A percentile compares a stretch with the other conserved stretches of the same genome.
phyloP scores from a whole-genome alignment of 352 stramenopile species.

The Pythium brassicae region DNA sequence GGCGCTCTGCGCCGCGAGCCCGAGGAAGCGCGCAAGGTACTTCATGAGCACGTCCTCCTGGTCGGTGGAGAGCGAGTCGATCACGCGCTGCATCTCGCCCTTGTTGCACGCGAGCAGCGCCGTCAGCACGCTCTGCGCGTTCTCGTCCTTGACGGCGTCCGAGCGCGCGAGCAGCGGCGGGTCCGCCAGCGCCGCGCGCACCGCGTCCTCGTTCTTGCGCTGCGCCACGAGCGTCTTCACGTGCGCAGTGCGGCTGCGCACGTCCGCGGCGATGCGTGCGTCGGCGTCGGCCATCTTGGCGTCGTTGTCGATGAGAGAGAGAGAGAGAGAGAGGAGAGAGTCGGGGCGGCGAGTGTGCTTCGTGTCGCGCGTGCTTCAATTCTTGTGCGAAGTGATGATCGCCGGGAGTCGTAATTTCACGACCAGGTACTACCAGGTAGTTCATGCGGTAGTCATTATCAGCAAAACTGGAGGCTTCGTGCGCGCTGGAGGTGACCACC shows the following conservation, averaged over 20 bases:
- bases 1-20: slow-evolving; percentile 69
- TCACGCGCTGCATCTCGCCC: slow-evolving; percentile 77
- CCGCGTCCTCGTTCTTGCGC: slow-evolving; percentile 79
- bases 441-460: too few species aligned
- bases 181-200: slow-evolving; percentile 66
- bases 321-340: background rate
- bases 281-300: slow-evolving; percentile 69
- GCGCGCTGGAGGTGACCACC: too few species aligned
- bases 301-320: background rate
- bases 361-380: too few species aligned
- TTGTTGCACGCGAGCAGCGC: slow-evolving; percentile 83
- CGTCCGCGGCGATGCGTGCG: slow-evolving; percentile 38
- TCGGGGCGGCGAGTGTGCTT: too few species aligned
- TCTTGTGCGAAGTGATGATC: too few species aligned
- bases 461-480: too few species aligned
- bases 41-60: slow-evolving; percentile 87
- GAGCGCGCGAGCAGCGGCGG: slow-evolving; percentile 60
- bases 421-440: too few species aligned
- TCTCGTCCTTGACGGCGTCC: slow-evolving; percentile 64
- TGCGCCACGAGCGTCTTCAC: slow-evolving; percentile 70
- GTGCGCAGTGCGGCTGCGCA: slow-evolving; percentile 56
- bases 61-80: slow-evolving; percentile 66
- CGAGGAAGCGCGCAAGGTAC: slow-evolving; percentile 84
- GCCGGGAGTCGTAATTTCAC: too few species aligned
- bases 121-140: slow-evolving; percentile 74